Conservation (phyloP, 208 protist species). For the Leishmania tropica region DNA sequence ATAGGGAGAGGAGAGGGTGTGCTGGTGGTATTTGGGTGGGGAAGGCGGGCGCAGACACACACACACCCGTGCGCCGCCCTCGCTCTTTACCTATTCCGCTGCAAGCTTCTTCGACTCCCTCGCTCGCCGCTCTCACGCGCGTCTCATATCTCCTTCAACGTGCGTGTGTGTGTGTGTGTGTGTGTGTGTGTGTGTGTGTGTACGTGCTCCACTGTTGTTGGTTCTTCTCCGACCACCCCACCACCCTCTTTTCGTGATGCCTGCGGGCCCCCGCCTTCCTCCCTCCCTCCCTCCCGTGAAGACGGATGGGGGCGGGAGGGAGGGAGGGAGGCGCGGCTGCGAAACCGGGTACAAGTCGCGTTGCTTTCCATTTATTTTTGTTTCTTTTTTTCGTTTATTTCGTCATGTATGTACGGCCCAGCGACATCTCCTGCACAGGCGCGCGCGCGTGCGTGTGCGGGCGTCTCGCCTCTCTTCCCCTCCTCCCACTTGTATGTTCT, state of each 20-base stretch:
- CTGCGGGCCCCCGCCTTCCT: not conserved
- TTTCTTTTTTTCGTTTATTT: not conserved
- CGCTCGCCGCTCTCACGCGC: not conserved
- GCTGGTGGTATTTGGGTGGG: not conserved
- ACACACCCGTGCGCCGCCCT: not conserved
- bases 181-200: not conserved
- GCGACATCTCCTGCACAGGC: not conserved
- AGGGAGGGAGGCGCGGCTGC: not conserved
- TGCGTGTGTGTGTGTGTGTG: not conserved
- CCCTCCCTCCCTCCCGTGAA: not conserved
- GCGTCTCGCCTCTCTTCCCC: not conserved
- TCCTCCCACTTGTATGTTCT: not conserved
- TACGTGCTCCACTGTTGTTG: not conserved
- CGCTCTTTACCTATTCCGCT: not conserved
- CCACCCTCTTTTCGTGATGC: not conserved
- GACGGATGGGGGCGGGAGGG: not conserved
- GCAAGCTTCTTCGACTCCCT: conserved; percentile 11
- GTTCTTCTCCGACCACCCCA: not conserved
- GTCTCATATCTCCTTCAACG: not conserved
- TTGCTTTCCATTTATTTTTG: not conserved
- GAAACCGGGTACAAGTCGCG: not conserved
- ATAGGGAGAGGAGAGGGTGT: not conserved
- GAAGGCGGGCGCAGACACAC: not conserved
- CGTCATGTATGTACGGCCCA: not conserved
- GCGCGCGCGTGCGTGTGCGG: not conserved